Percentiles rank a stretch among this genome's conserved stretches.
phyloP scores from a whole-genome alignment of 1,284 basidiomycete genomes.

The Boletus nobilissimus region DNA sequence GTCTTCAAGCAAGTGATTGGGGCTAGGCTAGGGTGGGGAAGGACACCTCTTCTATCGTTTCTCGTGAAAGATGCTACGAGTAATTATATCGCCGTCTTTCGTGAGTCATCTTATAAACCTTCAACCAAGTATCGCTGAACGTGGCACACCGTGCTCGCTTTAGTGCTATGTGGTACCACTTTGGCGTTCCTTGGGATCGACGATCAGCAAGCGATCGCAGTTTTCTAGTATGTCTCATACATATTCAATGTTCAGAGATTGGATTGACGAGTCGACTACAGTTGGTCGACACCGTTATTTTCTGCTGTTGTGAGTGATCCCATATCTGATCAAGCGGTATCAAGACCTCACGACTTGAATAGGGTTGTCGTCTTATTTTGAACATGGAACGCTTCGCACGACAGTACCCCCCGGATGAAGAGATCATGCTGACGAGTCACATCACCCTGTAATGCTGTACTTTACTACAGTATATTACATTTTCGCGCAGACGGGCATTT shows the following conservation, averaged over 20 bases:
- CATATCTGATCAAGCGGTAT: not conserved
- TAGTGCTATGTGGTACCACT: constrained; percentile 19
- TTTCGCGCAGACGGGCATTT: not conserved
- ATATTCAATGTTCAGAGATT: not conserved
- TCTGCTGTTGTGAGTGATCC: constrained; percentile 27
- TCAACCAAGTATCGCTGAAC: not conserved
- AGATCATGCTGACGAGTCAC: constrained; percentile 26
- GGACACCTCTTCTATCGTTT: constrained; percentile 32
- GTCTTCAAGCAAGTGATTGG: constrained; percentile 17
- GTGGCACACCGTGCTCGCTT: not conserved
- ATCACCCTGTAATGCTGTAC: constrained; percentile 17
- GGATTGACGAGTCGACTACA: constrained; percentile 16
- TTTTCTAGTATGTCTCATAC: constrained; percentile 29
- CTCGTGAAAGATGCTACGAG: constrained; percentile 31
- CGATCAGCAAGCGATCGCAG: constrained; percentile 1
- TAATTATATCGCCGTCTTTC: constrained; percentile 20
- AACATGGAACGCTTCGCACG: constrained; percentile 34
- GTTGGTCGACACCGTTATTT: constrained; percentile 30
- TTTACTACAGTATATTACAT: not conserved
- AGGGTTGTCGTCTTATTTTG: constrained; percentile 36
- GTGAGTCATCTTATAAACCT: constrained; percentile 27
- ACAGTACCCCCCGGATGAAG: constrained; percentile 15
- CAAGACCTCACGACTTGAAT: not conserved
- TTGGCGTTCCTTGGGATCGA: constrained; percentile 14
- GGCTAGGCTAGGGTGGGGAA: constrained; percentile 25